Base-by-base conservation (phyloP, 306 rosid species). In the Myrica gale region DNA sequence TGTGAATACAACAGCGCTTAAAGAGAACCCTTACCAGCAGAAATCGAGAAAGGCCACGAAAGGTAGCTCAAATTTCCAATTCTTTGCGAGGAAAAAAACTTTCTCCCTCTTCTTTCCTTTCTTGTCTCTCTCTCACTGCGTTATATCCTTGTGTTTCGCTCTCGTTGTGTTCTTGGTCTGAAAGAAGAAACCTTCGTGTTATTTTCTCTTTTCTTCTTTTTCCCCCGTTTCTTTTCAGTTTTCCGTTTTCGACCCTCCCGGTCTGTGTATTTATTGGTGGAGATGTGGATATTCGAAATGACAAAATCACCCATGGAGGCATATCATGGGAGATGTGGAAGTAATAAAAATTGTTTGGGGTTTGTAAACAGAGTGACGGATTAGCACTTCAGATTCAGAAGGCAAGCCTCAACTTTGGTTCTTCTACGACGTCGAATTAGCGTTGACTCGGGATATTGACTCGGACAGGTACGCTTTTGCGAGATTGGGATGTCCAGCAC, bases 91-190 rank as follows among this genome's bases (percentile, higher is more conserved):
- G 66, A 76, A 76, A 70, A 66, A 56, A 32, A 2, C 46, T 56
- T 57, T 68, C 68, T 42, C 53, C 39, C 41, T 75, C 56, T n/a
- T 58, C 39, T 73, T 26, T 80, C 76, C 73, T 56, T 67, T 70
- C 76, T 62, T 79, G 19, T 71, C 46, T 60, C 76, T 39, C 71
- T 39, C 69, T 5, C 69, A 50, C 47, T 16, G 69, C 10, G 73
- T 56, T 47, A 69, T 69, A 69, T 47, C 73, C 44, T 41, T 69
- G 73, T 13, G 62, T 73, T 74, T 68, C 82, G 77, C 83, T 78
- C 80, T 81, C 63, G 82, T 77, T 84, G 85, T 76, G 90, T 83
- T 88, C 88, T 85, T 82, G 86, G 87, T 83, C 89, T 83, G 87
- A 84, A 75, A 82, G 86, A 75, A 73, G 85, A 85, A 56, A 10